Evolutionary conservation across 1,284 basidiomycete species (phyloP), one percentile per base, ranked within the genome.

Genomic region (Pseudozyma tsukubaensis): DNA sequence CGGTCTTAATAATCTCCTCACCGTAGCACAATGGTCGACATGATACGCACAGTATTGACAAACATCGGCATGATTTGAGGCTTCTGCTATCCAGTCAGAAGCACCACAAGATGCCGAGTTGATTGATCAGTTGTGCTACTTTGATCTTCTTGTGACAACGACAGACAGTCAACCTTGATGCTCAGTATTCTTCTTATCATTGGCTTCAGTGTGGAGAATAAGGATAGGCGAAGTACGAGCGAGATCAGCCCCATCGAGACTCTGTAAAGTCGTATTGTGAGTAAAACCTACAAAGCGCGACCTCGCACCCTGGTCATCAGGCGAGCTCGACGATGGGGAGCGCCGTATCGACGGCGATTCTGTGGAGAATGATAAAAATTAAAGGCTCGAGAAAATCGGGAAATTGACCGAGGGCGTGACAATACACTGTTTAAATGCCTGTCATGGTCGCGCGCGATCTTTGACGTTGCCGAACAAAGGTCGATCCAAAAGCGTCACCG

Each of bases 401-500:
- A 45, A 45, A 45, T 21, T 45, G 43, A 45, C 43, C 43, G 43
- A n/a, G 8, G 11, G n/a, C n/a, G 43, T 45, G 43, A 45, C 43
- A 21, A 8, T 21, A n/a, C 7, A 45, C 43, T 45, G 43, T 4
- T n/a, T 21, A 45, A 45, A 21, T 45, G 43, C 18, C n/a, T 19
- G 43, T 45, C 40, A 18, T 18, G 36, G 36, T 37, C n/a, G n/a
- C n/a, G n/a, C 36, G 36, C 36, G 36, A 14, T 37, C 8, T 14
- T 37, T 37, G 40, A 40, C 19, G 32, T 36, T 32, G 21, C 36
- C 47, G 40, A 48, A 59, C 52, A 32, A 29, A 47, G 40, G 47
- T 44, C 50, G 50, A 50, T 54, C 39, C 37, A 13, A 12, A 32
- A 52, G 14, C 6, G 35, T 16, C 24, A 44, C 43, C 10, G 18